Evolutionary conservation across 2,329 filamentous ascomycete species (phyloP), one percentile per base, ranked within the genome.

Genomic region (Colletotrichum sojae): DNA sequence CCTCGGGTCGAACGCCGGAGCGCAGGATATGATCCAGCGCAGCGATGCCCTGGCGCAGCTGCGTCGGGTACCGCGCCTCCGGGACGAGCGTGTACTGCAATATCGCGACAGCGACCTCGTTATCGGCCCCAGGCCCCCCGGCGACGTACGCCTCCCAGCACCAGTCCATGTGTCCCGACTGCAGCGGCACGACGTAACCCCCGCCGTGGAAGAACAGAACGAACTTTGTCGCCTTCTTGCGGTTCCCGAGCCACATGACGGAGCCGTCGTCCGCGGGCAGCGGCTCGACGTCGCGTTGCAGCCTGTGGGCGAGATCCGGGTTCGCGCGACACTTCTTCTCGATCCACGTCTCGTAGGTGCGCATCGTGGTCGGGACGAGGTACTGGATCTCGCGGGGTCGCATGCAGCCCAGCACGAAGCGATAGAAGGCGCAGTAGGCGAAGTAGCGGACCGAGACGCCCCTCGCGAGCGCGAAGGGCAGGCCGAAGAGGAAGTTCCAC

Each of bases 201-300:
- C 76, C 76, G n/a, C 76, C 76, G 54, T 78, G 76, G 39, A 78
- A 68, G 65, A 78, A 78, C 45, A 74, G 70, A 10, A 77, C 76
- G 8, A 61, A 77, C 36, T 75, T 76, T 16, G 70, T 73, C 1
- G 76, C 76, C 15, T 51, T 70, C 40, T 64, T 40, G 20, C 76
- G 73, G 70, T 78, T 67, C 31, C 76, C 76, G n/a, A 78, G 56
- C 76, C 76, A 78, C 40, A 77, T 63, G 40, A 78, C 62, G 0
- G 76, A 73, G 13, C 63, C 60, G 15, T 63, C 66, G 15, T 63
- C 51, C 1, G 39, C 63, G 0, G 68, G 67, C 1, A 69, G 67
- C 40, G 60, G 55, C 25, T 69, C 67, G 0, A 69, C 46, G 36
- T 69, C 39, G 22, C 40, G 27, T 8, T 45, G 40, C n/a, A 69